A percentile compares a stretch with the other conserved stretches of the same genome.
phyloP scores from a whole-genome alignment of 192 early-diverging fungal genomes.

The Dispira parvispora region DNA sequence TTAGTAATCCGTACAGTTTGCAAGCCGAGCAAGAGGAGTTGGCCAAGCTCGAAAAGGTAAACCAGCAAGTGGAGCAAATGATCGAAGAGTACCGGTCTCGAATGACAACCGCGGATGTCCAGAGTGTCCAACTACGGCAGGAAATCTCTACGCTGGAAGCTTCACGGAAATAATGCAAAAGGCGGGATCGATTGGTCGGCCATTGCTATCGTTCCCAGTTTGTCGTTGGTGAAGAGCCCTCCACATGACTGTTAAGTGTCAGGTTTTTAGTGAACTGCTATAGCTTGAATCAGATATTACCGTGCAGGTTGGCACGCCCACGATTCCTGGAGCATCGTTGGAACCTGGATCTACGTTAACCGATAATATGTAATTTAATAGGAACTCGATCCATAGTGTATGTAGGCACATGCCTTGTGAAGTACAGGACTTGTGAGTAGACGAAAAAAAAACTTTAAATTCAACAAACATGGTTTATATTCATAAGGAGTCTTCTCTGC shows the following conservation, averaged over 20 bases:
- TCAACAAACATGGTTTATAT: background rate
- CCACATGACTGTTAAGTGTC: too few species aligned
- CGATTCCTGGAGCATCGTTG: too few species aligned
- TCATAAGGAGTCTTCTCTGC: too few species aligned
- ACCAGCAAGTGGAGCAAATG: conserved; percentile 37
- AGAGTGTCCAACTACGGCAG: conserved; percentile 27
- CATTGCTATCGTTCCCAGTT: too few species aligned
- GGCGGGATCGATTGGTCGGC: too few species aligned
- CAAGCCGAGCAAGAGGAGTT: conserved; percentile 56
- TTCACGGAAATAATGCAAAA: conserved; percentile 5
- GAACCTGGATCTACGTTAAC: too few species aligned
- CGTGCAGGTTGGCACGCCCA: too few species aligned
- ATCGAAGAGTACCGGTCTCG: conserved; percentile 31
- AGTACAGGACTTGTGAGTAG: too few species aligned
- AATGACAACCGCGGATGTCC: conserved; percentile 24
- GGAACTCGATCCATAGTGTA: background rate
- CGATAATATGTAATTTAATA: background rate
- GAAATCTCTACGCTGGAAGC: conserved; percentile 27
- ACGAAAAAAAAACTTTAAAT: background rate
- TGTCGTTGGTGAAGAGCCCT: too few species aligned
- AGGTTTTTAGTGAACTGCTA: too few species aligned
- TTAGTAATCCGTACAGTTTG: conserved; percentile 16
- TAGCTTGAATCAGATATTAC: too few species aligned
- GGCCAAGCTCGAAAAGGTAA: conserved; percentile 36
- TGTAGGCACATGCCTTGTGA: background rate